These are phyloP conservation scores for Trichoderma sp. DNA, from an alignment of 2,329 filamentous ascomycete species.

Conservation along the genomic window DNA sequence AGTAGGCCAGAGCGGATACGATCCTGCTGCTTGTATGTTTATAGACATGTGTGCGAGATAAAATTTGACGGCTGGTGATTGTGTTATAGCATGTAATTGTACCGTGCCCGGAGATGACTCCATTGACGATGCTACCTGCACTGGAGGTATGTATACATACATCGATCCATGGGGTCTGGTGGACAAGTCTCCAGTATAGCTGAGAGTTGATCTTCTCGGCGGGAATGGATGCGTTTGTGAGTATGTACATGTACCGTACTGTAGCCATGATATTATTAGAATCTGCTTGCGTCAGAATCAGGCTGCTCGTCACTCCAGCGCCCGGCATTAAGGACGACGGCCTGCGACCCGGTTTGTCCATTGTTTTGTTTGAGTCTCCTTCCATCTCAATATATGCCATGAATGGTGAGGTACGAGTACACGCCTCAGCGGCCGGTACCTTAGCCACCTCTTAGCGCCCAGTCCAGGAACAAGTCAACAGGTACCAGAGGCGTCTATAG, in stretches of 20 bases:
- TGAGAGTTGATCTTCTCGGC: not conserved
- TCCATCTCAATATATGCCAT: not conserved
- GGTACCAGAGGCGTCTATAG: not conserved
- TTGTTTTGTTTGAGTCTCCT: not conserved
- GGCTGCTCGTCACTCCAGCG: not conserved
- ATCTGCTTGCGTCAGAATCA: not conserved
- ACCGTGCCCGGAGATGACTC: not conserved
- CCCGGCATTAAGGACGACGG: not conserved
- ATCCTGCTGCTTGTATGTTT: not conserved
- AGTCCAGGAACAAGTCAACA: not conserved
- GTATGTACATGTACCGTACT: not conserved
- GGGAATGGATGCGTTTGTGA: not conserved
- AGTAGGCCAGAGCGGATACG: not conserved
- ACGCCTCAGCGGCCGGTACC: not conserved
- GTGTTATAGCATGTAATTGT: not conserved
- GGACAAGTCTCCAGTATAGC: not conserved
- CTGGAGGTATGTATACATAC: not conserved
- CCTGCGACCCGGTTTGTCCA: not conserved
- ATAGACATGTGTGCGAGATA: not conserved
- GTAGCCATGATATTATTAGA: not conserved
- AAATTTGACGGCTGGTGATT: not conserved
- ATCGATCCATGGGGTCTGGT: not conserved
- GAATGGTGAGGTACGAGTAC: not conserved
- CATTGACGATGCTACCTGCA: not conserved
- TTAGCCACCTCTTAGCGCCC: conserved; percentile 3